A percentile compares a stretch with the other conserved stretches of the same genome.
Conservation (phyloP, 352 stramenopile species). For the Globisporangium abappressorium region DNA sequence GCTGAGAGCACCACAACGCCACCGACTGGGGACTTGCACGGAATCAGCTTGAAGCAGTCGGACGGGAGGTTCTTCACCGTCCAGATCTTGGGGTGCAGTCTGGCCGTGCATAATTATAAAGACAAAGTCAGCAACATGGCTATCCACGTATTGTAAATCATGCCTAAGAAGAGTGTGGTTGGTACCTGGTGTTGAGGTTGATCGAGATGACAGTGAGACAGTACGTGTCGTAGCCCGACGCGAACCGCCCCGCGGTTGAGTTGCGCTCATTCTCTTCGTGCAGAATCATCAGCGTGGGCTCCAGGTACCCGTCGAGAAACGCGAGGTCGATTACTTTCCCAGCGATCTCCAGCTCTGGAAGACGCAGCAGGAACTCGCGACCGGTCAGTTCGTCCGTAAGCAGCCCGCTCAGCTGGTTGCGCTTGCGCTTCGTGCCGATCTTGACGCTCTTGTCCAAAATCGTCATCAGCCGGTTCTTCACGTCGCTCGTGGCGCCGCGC, state of each 20-base stretch:
- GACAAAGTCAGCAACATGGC: background rate
- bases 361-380: slow-evolving; percentile 68
- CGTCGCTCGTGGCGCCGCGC: slow-evolving; percentile 50
- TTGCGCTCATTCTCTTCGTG: slow-evolving; percentile 84
- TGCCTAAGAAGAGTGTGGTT: background rate
- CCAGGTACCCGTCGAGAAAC: slow-evolving; percentile 83
- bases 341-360: slow-evolving; percentile 73
- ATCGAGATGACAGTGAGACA: slow-evolving; percentile 86
- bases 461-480: slow-evolving; percentile 59
- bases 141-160: background rate
- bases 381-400: slow-evolving; percentile 72
- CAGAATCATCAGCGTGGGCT: slow-evolving; percentile 84
- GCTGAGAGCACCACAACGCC: slow-evolving; percentile 74
- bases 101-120: background rate
- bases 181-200: slow-evolving; percentile 78
- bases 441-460: slow-evolving; percentile 84
- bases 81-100: slow-evolving; percentile 87
- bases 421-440: slow-evolving; percentile 67
- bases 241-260: slow-evolving; percentile 63
- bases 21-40: slow-evolving; percentile 66
- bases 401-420: slow-evolving; percentile 61
- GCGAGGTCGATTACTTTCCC: slow-evolving; percentile 79
- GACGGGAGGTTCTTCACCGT: slow-evolving; percentile 78
- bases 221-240: slow-evolving; percentile 73
- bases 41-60: slow-evolving; percentile 72